A percentile compares a stretch with the other conserved stretches of the same genome.
Evolutionary conservation across 139 green algal genomes (phyloP).

Genomic region (Trebouxia sp.): DNA sequence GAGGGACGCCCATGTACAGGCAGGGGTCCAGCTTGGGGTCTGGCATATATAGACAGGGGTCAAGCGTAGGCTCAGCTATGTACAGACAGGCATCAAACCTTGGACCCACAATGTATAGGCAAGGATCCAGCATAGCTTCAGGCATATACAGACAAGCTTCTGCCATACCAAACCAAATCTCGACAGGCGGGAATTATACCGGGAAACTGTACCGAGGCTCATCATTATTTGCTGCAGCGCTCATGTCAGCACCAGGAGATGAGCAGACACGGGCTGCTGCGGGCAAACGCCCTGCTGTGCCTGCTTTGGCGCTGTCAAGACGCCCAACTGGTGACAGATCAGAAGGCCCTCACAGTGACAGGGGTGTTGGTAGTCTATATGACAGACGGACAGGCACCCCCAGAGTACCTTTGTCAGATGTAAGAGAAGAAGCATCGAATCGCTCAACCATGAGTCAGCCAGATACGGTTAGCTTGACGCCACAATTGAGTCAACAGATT

Average conservation of each 20-base stretch:
- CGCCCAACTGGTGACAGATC: not conserved
- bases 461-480: not conserved
- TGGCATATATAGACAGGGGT: not conserved
- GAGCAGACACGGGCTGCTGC: not conserved
- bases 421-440: not conserved
- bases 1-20: not conserved
- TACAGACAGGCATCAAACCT: not conserved
- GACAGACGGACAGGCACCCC: not conserved
- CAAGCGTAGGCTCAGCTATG: not conserved
- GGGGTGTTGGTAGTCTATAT: slow-evolving; percentile 21
- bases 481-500: not conserved
- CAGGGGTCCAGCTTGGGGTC: slow-evolving; percentile 14
- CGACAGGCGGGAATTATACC: not conserved
- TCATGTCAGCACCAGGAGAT: not conserved
- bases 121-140: not conserved
- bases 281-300: not conserved
- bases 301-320: not conserved
- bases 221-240: not conserved
- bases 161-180: not conserved
- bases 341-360: slow-evolving; percentile 5
- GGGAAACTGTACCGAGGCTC: not conserved
- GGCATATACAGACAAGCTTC: not conserved
- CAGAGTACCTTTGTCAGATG: not conserved
- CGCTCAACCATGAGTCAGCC: not conserved
- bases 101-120: not conserved